A percentile compares a stretch with the other conserved stretches of the same genome.
phyloP scores from a whole-genome alignment of 768 basidiomycete species.

The Agaricus sinodeliciosus region DNA sequence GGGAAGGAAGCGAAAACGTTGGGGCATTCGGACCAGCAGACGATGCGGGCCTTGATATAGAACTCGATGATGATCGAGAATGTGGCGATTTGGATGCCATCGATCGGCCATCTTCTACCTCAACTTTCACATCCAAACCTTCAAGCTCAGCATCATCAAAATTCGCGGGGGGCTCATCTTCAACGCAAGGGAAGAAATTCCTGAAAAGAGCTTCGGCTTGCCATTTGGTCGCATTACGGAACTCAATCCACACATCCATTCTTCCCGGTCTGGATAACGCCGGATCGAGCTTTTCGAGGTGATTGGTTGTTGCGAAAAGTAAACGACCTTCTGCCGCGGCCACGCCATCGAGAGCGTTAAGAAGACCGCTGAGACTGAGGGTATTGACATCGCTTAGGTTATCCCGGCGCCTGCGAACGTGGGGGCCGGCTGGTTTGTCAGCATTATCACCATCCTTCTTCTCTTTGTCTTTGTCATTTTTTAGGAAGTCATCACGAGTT shows the following conservation, averaged over 20 bases:
- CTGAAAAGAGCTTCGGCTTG: conserved; percentile 84
- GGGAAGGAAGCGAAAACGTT: neutral
- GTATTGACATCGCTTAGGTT: conserved; percentile 75
- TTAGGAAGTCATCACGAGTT: conserved; percentile 51
- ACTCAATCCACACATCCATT: conserved; percentile 91
- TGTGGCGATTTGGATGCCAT: neutral
- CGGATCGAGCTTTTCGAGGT: conserved; percentile 85
- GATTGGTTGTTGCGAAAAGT: conserved; percentile 88
- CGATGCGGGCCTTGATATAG: neutral
- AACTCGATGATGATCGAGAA: neutral
- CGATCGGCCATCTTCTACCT: conserved; percentile 9
- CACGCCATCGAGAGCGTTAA: conserved; percentile 84
- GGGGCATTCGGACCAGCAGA: neutral
- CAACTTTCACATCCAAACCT: conserved; percentile 8
- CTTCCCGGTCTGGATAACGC: conserved; percentile 89
- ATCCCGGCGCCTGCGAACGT: conserved; percentile 39
- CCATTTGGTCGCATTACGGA: conserved; percentile 79
- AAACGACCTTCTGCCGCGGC: conserved; percentile 84
- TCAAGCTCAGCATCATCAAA: conserved; percentile 14
- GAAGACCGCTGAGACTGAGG: conserved; percentile 69
- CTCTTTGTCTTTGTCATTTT: conserved; percentile 32
- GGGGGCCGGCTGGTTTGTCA: conserved; percentile 15
- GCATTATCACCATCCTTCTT: conserved; percentile 27
- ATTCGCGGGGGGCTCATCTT: conserved; percentile 31
- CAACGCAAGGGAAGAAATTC: conserved; percentile 78